Conservation (phyloP, 164 flowering plant species). For the Nymphaea thermarum region DNA sequence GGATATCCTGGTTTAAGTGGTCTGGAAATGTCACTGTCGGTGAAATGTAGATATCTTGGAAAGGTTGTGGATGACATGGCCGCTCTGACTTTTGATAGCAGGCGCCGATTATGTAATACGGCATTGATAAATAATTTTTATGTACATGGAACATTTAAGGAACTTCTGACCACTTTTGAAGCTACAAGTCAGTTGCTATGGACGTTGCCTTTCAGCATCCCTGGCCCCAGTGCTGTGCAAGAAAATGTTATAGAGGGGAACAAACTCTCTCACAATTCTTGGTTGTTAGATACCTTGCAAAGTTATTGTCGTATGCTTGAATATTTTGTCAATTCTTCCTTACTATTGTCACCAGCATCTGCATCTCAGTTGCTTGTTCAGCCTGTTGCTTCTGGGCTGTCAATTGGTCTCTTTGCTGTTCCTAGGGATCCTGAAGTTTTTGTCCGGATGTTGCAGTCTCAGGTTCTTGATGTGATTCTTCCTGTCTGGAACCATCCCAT, state of each 20-base stretch:
- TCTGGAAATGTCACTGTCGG: conserved; percentile 47
- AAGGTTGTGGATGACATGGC: conserved; percentile 82
- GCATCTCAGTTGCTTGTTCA: conserved; percentile 84
- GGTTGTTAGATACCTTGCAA: conserved; percentile 79
- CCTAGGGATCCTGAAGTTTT: conserved; percentile 84
- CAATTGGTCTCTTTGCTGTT: conserved; percentile 76
- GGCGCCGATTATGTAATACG: conserved; percentile 63
- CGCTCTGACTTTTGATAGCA: conserved; percentile 57
- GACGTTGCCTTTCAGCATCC: conserved; percentile 49
- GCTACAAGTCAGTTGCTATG: conserved; percentile 92
- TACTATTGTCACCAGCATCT: conserved; percentile 57
- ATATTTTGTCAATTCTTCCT: conserved; percentile 71
- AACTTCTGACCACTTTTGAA: conserved; percentile 82
- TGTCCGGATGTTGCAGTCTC: conserved; percentile 77
- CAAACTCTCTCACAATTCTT: conserved; percentile 42
- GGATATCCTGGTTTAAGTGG: conserved; percentile 40
- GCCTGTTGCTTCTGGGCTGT: conserved; percentile 74
- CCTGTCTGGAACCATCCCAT: conserved; percentile 87
- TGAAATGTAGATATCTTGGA: conserved; percentile 87
- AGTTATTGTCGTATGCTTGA: conserved; percentile 68
- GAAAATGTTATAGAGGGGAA: conserved; percentile 41
- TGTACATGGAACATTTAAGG: conserved; percentile 87
- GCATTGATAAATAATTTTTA: conserved; percentile 72
- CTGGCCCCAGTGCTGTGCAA: conserved; percentile 29
- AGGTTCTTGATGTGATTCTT: conserved; percentile 76